Conservation (phyloP, 129 eudicot genomes). For the Artemisia annua region DNA sequence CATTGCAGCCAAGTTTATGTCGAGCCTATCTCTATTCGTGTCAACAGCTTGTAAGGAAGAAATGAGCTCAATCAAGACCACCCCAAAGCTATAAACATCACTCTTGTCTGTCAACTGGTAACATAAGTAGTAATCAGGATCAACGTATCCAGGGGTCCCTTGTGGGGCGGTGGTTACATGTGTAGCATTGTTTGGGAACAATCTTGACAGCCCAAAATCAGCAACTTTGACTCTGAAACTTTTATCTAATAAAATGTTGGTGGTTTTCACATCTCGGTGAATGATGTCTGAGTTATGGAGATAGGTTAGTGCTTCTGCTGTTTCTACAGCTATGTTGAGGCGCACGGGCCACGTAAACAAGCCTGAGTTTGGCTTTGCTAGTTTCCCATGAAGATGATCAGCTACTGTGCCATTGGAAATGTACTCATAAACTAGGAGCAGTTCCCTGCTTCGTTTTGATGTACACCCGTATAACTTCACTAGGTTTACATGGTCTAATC, state of each 20-base stretch:
- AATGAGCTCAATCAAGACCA: constrained; percentile 77
- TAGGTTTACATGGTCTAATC: constrained; percentile 48
- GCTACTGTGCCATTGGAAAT: too few species aligned
- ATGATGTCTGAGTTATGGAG: constrained; percentile 67
- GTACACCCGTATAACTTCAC: too few species aligned
- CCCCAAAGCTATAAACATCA: constrained; percentile 91
- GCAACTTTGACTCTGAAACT: constrained; percentile 77
- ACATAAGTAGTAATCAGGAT: constrained; percentile 83
- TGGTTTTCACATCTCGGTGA: constrained; percentile 84
- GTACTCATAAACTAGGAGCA: too few species aligned
- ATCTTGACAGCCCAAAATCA: constrained; percentile 86
- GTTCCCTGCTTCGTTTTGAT: too few species aligned
- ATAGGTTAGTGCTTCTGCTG: constrained; percentile 72
- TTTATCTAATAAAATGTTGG: constrained; percentile 68
- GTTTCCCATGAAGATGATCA: constrained; percentile 40
- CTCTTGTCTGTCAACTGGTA: constrained; percentile 89
- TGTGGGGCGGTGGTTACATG: constrained; percentile 97
- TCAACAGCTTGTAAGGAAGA: constrained; percentile 87
- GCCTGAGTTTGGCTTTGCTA: constrained; percentile 51
- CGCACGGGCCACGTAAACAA: constrained; percentile 66
- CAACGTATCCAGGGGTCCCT: constrained; percentile 96
- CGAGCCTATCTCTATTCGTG: constrained; percentile 62
- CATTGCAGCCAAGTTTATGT: constrained; percentile 81
- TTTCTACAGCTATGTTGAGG: constrained; percentile 65
- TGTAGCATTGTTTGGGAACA: constrained; percentile 75